Conservation (phyloP, 2,329 filamentous ascomycete species). For the Cercospora beticola region DNA sequence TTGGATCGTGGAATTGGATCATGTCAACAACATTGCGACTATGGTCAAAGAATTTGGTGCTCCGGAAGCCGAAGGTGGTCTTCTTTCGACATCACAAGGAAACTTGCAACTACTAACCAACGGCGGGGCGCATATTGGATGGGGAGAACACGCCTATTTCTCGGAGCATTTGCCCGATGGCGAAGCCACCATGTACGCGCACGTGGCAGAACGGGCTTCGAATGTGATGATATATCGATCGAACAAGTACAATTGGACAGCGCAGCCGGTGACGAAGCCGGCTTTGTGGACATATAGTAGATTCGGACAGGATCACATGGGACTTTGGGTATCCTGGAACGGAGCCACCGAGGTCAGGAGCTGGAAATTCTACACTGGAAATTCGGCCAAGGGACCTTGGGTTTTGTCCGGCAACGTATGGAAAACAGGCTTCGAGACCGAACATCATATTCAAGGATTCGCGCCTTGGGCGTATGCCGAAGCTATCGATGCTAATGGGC, state of each 20-base stretch:
- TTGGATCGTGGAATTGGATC: constrained; percentile 50
- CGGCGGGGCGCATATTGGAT: constrained; percentile 57
- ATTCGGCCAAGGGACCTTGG: constrained; percentile 39
- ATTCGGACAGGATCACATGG: constrained; percentile 35
- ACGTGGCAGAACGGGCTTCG: constrained; percentile 44
- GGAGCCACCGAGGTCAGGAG: constrained; percentile 50
- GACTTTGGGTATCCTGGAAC: constrained; percentile 57
- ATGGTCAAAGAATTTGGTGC: constrained; percentile 51
- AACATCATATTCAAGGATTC: constrained; percentile 28
- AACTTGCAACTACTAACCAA: constrained; percentile 56
- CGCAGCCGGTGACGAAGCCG: constrained; percentile 46
- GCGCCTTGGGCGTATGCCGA: constrained; percentile 37
- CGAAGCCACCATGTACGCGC: constrained; percentile 53
- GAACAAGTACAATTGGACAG: constrained; percentile 56
- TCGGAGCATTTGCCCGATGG: constrained; percentile 51
- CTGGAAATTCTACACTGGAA: constrained; percentile 53
- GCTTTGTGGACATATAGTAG: constrained; percentile 40
- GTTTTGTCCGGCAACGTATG: constrained; percentile 41
- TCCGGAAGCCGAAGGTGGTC: constrained; percentile 45
- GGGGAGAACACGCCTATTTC: constrained; percentile 51
- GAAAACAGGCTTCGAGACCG: constrained; percentile 49
- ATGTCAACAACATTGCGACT: constrained; percentile 44
- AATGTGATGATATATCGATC: constrained; percentile 56
- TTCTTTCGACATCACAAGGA: constrained; percentile 54
- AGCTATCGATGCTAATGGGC: constrained; percentile 35